Evolutionary conservation across 2,329 filamentous ascomycete species (phyloP).

Genomic region (Volutella citrinella): DNA sequence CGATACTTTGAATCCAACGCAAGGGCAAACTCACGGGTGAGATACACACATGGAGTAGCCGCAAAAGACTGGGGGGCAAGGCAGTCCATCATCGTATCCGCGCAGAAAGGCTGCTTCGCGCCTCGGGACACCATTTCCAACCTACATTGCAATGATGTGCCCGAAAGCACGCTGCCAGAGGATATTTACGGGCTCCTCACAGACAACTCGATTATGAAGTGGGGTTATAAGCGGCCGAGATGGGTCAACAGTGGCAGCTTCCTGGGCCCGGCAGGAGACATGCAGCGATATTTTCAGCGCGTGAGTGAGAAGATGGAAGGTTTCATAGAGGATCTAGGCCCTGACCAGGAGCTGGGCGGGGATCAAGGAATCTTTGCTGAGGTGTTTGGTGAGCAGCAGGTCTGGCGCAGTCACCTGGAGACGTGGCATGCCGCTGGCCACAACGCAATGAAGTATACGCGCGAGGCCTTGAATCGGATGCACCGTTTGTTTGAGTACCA

Average conservation of each 20-base stretch:
- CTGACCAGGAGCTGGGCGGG: conserved; percentile 17
- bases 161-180: conserved; percentile 19
- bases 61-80: conserved; percentile 16
- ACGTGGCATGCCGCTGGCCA: conserved; percentile 9
- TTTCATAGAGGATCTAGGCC: conserved; percentile 11
- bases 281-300: conserved; percentile 23
- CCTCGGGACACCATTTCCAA: conserved; percentile 20
- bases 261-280: conserved; percentile 27
- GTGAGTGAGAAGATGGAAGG: conserved; percentile 25
- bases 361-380: conserved; percentile 32
- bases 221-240: conserved; percentile 23
- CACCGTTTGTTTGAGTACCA: conserved; percentile 23
- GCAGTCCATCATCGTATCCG: conserved; percentile 22
- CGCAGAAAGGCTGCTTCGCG: conserved; percentile 24
- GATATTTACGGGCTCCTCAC: conserved; percentile 22
- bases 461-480: conserved; percentile 10
- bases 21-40: conserved; percentile 17
- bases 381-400: conserved; percentile 27
- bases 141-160: conserved; percentile 21
- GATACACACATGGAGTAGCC: conserved; percentile 14
- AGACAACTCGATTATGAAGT: conserved; percentile 13
- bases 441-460: conserved; percentile 14
- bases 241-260: conserved; percentile 30
- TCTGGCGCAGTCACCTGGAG: conserved; percentile 18
- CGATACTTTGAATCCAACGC: conserved; percentile 24